phyloP scores from a whole-genome alignment of 139 green algal genomes.

The Chlorella sp. region DNA sequence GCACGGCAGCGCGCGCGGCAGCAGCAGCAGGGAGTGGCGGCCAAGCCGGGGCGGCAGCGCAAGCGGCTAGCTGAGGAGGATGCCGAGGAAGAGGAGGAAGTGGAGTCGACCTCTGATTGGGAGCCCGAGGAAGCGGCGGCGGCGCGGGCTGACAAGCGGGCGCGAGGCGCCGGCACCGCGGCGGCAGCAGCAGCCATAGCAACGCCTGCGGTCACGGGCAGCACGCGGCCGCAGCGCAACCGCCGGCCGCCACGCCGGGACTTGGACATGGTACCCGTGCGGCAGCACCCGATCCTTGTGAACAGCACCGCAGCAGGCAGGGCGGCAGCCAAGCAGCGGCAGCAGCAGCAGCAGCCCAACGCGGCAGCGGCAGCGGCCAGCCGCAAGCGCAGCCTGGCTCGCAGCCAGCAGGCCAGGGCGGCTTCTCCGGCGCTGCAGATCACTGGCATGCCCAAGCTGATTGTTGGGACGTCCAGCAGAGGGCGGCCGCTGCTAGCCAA shows the following conservation, averaged over 20 bases:
- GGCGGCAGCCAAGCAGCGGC: background rate
- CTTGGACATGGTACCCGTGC: conserved; percentile 13
- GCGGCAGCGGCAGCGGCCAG: background rate
- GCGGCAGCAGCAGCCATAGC: background rate
- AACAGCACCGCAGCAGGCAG: background rate
- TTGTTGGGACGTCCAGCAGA: conserved; percentile 4
- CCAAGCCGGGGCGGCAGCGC: background rate
- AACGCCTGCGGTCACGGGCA: background rate
- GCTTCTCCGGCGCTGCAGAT: background rate
- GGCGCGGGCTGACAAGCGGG: background rate
- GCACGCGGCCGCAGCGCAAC: conserved; percentile 27
- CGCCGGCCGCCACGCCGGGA: background rate
- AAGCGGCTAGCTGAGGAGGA: conserved; percentile 3
- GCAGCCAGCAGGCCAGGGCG: background rate
- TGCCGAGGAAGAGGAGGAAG: background rate
- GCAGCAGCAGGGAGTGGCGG: background rate
- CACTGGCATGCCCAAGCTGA: background rate
- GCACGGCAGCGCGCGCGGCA: background rate
- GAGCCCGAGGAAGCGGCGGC: background rate
- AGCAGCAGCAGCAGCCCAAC: conserved; percentile 2
- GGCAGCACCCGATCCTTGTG: background rate
- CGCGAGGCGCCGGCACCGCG: background rate
- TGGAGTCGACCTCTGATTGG: conserved; percentile 8
- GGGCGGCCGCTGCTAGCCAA: conserved; percentile 25
- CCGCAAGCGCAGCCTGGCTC: conserved; percentile 16